Evolutionary conservation across 2,329 filamentous ascomycete species (phyloP), one percentile per base, ranked within the genome.

Genomic region (Cyclaneusma minus): DNA sequence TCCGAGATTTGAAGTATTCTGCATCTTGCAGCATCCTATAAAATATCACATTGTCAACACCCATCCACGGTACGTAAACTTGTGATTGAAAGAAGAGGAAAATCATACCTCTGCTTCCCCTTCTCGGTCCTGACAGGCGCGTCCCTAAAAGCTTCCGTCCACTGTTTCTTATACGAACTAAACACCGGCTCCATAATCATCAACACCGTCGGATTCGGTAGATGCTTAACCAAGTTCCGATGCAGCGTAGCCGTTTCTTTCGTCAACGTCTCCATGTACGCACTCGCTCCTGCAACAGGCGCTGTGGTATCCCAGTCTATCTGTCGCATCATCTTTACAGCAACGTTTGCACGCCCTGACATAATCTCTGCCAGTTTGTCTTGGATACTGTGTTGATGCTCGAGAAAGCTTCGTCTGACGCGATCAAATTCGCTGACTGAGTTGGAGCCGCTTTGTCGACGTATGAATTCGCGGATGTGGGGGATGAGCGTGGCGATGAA

Each of bases 401-500:
- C 76, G 35, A 78, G 70, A 31, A 38, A 41, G 11, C 35, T 31
- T 21, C 39, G 32, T 12, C 35, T 34, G 11, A 46, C 35, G 34
- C 43, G 43, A 28, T 47, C 42, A 29, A 45, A 45, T 24, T 46
- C 45, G n/a, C 35, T 41, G 42, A 46, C 80, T 14, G 84, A 51
- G 11, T 58, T 49, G 2, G 68, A 61, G 5, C 58, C 61, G 3
- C 51, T 52, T 41, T 92, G 81, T 3, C 89, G 72, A 7, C 89
- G 76, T 13, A 91, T 72, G 40, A 91, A 93, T 52, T 95, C 89
- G 22, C 87, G 73, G 15, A 94, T 66, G 45, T 95, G 85, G 0
- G 89, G 87, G 4, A 93, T 75, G 2, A 95, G 60, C 0, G 82
- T 73, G 13, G 85, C 79, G 23, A 92, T 72, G 48, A 98, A 94